phyloP scores from a whole-genome alignment of 169 alveolate genomes.

The Plasmodium fragile region DNA sequence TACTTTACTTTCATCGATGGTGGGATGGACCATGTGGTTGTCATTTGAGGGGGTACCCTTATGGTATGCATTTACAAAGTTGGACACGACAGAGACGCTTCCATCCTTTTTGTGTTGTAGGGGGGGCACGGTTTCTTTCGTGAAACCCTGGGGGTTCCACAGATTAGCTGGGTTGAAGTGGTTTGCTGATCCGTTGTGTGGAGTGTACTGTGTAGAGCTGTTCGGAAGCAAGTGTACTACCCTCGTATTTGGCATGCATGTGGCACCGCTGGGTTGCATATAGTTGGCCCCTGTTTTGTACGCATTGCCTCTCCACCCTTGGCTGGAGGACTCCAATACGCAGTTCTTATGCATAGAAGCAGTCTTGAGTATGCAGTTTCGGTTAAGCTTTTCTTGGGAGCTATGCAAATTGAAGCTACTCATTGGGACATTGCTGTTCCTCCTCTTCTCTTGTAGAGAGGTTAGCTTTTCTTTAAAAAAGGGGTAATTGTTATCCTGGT shows the following conservation, averaged over 20 bases:
- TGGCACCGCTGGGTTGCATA: not conserved
- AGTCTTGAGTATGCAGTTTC: slow-evolving; percentile 28
- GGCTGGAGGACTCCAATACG: not conserved
- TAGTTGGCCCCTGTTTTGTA: not conserved
- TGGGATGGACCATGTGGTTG: not conserved
- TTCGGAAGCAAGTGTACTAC: not conserved
- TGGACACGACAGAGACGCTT: not conserved
- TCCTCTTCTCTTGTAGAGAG: slow-evolving; percentile 1
- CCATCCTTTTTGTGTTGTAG: slow-evolving; percentile 13
- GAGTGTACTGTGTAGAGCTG: not conserved
- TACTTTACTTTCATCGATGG: slow-evolving; percentile 32
- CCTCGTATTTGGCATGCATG: not conserved
- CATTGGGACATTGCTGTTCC: not conserved
- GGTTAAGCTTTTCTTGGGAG: not conserved
- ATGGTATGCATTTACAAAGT: slow-evolving; percentile 6
- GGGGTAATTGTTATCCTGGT: not conserved
- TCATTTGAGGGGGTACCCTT: slow-evolving; percentile 25
- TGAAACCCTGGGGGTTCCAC: not conserved
- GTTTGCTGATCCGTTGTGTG: not conserved
- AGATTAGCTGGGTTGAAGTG: not conserved
- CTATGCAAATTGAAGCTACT: not conserved
- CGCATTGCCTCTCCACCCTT: not conserved
- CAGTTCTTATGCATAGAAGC: not conserved
- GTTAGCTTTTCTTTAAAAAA: slow-evolving; percentile 27
- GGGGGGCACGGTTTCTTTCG: slow-evolving; percentile 17